phyloP scores from a whole-genome alignment of 257 asterid genomes.

The Fraxinus quadrangulata region DNA sequence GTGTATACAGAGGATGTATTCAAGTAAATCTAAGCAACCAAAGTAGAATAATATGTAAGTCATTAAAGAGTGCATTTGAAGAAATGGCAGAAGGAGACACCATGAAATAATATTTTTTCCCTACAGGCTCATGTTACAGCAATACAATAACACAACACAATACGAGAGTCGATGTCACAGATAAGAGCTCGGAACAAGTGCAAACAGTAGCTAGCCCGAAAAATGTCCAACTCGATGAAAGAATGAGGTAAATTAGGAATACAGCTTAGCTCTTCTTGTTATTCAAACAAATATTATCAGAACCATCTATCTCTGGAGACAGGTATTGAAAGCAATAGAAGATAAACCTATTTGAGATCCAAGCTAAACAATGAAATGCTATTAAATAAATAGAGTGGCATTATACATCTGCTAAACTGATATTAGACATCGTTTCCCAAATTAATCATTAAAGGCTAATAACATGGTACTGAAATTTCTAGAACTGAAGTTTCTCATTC shows the following conservation, averaged over 20 bases:
- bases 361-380: background rate
- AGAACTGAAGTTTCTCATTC: slow-evolving; percentile 31
- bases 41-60: background rate
- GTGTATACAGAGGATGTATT: slow-evolving; percentile 25
- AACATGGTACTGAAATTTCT: background rate
- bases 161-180: background rate
- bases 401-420: background rate
- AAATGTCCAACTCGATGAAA: background rate
- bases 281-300: no score
- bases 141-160: background rate
- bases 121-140: background rate
- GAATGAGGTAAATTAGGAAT: background rate
- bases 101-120: background rate
- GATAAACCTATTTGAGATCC: background rate
- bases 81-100: background rate
- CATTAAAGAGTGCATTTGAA: background rate
- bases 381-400: background rate
- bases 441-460: background rate
- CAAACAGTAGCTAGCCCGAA: background rate
- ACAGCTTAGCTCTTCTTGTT: background rate
- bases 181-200: background rate
- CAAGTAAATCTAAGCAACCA: background rate
- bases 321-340: background rate
- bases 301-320: background rate
- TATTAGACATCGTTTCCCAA: background rate